These are phyloP conservation scores for Auxenochlorella pyrenoidosa DNA, from an alignment of 139 green algal genomes.

Conservation along the genomic window DNA sequence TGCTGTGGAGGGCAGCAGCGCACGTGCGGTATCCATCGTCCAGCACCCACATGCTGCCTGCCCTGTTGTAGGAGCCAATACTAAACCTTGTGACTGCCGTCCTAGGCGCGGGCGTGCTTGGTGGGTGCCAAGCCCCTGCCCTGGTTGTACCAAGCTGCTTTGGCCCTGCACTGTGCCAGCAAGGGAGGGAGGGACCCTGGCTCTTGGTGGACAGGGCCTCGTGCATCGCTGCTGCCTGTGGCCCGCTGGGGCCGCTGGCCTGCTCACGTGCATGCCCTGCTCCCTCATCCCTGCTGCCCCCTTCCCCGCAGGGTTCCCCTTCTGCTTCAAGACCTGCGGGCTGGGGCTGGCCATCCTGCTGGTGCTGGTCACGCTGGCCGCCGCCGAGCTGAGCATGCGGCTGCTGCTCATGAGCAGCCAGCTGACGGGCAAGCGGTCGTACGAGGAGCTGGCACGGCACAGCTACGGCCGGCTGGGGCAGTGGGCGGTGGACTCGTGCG, in stretches of 20 bases:
- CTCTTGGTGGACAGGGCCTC: no score
- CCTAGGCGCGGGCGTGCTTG: slow-evolving; percentile 75
- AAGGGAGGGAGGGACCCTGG: no score
- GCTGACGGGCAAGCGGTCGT: slow-evolving; percentile 64
- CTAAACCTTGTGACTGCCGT: slow-evolving; percentile 63
- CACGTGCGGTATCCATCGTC: no score
- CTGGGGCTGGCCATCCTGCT: slow-evolving; percentile 73
- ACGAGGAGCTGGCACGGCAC: slow-evolving; percentile 71
- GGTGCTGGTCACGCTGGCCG: slow-evolving; percentile 71
- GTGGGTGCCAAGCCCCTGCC: neutral
- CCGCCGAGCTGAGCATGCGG: slow-evolving; percentile 72
- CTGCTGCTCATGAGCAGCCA: slow-evolving; percentile 80
- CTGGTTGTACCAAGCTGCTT: neutral
- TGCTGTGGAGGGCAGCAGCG: no score
- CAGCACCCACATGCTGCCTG: neutral
- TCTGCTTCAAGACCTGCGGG: slow-evolving; percentile 54
- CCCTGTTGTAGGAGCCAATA: neutral
- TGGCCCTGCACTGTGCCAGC: no score
- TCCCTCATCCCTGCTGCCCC: neutral
- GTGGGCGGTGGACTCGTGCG: slow-evolving; percentile 42
- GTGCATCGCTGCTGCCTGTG: no score
- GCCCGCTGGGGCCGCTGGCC: no score
- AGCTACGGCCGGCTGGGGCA: slow-evolving; percentile 44
- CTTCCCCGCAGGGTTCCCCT: slow-evolving; percentile 46
- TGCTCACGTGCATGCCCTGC: neutral